These are phyloP conservation scores for Rhizophora apiculata DNA, from an alignment of 345 rosid species.

Conservation along the genomic window DNA sequence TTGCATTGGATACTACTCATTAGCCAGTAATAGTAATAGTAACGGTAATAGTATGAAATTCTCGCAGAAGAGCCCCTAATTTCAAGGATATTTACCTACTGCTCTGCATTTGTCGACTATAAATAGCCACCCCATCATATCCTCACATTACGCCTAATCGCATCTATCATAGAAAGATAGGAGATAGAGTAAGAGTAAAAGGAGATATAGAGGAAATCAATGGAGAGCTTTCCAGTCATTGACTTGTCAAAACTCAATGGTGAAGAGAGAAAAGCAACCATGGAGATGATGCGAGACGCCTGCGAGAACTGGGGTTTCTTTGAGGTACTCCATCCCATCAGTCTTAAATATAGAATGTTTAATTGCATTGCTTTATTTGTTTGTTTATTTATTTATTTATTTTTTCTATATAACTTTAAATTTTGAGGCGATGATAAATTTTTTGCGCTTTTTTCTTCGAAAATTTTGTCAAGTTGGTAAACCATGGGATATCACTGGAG, in stretches of 20 bases:
- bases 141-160: constrained; percentile 22
- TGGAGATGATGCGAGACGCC: constrained; percentile 44
- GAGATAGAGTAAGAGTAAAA: not conserved
- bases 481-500: constrained; percentile 65
- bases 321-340: constrained; percentile 39
- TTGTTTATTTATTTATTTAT: not conserved
- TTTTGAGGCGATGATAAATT: not conserved
- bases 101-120: constrained; percentile 39
- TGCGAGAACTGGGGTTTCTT: constrained; percentile 63
- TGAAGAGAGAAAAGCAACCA: constrained; percentile 50
- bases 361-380: not conserved
- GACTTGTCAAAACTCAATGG: constrained; percentile 61
- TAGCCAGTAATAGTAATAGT: not conserved
- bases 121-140: constrained; percentile 27
- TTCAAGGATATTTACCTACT: not conserved
- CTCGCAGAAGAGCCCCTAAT: not conserved
- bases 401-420: not conserved
- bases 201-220: constrained; percentile 16
- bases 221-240: constrained; percentile 62
- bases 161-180: constrained; percentile 2
- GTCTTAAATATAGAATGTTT: not conserved
- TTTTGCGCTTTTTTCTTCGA: not conserved
- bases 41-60: not conserved
- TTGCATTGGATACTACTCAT: not conserved
- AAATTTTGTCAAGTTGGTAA: constrained; percentile 42